A percentile compares a stretch with the other conserved stretches of the same genome.
phyloP scores from a whole-genome alignment of 202 grass and related monocot species.

The Hordeum pubiflorum region DNA sequence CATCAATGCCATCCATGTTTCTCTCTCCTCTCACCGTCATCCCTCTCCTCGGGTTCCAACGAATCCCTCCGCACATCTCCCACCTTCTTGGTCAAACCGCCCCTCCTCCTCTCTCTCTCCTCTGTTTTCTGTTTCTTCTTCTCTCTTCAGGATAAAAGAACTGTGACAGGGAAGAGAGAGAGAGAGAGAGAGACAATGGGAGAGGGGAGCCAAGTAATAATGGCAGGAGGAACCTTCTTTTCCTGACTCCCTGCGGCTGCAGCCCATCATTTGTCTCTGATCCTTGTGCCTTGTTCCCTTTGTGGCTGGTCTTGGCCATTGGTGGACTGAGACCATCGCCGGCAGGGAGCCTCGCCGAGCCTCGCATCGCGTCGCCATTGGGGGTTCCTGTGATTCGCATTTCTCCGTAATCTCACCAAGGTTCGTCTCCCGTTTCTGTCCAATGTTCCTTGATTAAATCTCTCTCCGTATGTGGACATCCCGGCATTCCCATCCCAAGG shows the following conservation, averaged over 20 bases:
- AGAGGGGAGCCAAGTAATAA: conserved; percentile 11
- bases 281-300: conserved; percentile 39
- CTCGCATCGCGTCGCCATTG: not conserved
- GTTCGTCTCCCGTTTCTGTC: not conserved
- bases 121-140: conserved; percentile 4
- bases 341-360: not conserved
- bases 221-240: conserved; percentile 57
- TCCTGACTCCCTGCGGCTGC: conserved; percentile 48
- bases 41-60: conserved; percentile 33
- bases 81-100: conserved; percentile 36
- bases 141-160: conserved; percentile 19
- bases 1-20: not conserved
- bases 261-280: conserved; percentile 50
- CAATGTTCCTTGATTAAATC: not conserved
- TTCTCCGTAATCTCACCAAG: not conserved
- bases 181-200: conserved; percentile 9
- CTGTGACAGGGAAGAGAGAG: not conserved
- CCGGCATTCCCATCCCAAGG: conserved; percentile 2
- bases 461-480: not conserved
- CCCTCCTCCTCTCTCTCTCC: not conserved
- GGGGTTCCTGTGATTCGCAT: not conserved
- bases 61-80: conserved; percentile 41
- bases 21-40: conserved; percentile 1
- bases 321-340: conserved; percentile 17
- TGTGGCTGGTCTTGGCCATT: conserved; percentile 18